These are phyloP conservation scores for Cryptococcus sp. DNA, from an alignment of 1,284 basidiomycete genomes.

Conservation along the genomic window DNA sequence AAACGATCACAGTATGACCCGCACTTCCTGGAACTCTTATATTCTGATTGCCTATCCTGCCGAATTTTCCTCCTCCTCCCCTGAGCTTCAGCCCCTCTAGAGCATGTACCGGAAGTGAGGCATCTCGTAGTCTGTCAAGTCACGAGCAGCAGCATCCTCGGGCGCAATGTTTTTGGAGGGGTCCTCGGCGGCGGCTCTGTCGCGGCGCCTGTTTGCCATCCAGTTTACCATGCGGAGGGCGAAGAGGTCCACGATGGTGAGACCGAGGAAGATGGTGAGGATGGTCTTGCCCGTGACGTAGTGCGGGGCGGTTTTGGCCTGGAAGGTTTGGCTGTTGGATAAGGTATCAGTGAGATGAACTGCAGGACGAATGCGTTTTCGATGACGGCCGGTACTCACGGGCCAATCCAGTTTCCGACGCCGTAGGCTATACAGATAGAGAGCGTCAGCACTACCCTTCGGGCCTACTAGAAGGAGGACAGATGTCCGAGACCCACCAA, in stretches of 20 bases:
- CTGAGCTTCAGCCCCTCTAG: too few species aligned
- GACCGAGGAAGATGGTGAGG: slow-evolving; percentile 14
- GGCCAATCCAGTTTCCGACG: slow-evolving; percentile 29
- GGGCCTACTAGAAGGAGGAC: too few species aligned
- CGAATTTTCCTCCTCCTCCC: too few species aligned
- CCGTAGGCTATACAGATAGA: slow-evolving; percentile 7
- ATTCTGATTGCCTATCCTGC: too few species aligned
- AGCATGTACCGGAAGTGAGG: slow-evolving; percentile 21
- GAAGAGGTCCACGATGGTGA: slow-evolving; percentile 12
- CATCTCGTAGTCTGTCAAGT: slow-evolving; percentile 21
- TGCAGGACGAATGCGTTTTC: too few species aligned
- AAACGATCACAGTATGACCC: too few species aligned
- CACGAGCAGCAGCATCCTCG: slow-evolving; percentile 16
- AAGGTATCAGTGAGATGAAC: too few species aligned
- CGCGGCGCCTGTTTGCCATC: slow-evolving; percentile 17
- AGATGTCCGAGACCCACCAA: slow-evolving; percentile 11
- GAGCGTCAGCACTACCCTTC: too few species aligned
- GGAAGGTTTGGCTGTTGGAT: slow-evolving; percentile 27
- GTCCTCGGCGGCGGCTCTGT: slow-evolving; percentile 11
- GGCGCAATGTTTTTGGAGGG: slow-evolving; percentile 11
- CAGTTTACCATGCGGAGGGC: slow-evolving; percentile 17
- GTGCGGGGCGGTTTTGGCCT: slow-evolving; percentile 28
- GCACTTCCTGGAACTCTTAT: too few species aligned
- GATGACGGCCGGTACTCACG: not conserved
- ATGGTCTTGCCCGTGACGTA: slow-evolving; percentile 20